Evolutionary conservation across 176 grass and related monocot species (phyloP).

Genomic region (Puccinellia tenuiflora): DNA sequence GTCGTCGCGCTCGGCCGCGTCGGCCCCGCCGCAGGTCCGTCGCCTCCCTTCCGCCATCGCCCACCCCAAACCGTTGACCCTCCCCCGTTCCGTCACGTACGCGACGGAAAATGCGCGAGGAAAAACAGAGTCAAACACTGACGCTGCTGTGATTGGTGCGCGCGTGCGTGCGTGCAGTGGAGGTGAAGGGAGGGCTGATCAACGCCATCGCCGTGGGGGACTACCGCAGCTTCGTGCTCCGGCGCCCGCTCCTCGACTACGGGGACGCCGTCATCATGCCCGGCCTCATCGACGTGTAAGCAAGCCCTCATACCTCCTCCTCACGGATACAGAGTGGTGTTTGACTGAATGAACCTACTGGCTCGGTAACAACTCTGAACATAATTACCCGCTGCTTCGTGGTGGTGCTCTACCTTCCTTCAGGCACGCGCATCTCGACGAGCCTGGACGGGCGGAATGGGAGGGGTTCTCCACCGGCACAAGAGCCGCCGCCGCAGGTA

Average conservation of each 20-base stretch:
- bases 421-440: constrained; percentile 93
- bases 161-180: constrained; percentile 44
- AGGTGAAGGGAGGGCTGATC: constrained; percentile 74
- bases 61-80: background rate
- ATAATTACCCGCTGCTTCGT: background rate
- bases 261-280: constrained; percentile 91
- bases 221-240: constrained; percentile 31
- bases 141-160: background rate
- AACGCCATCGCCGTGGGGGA: constrained; percentile 58
- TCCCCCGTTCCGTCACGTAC: rapidly evolving
- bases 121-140: background rate
- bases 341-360: too few relatives aligned
- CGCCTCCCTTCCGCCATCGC: background rate
- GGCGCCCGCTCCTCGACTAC: constrained; percentile 54
- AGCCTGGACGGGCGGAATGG: constrained; percentile 84
- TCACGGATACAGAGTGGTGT: background rate
- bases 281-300: constrained; percentile 93
- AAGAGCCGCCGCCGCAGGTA: constrained; percentile 87
- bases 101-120: background rate
- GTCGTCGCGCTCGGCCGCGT: constrained; percentile 76
- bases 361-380: background rate
- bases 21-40: constrained; percentile 61
- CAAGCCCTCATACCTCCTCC: background rate
- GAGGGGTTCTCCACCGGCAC: constrained; percentile 94
- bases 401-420: background rate